Conservation (phyloP, 2,329 filamentous ascomycete genomes). For the Waltergamsia citrina region DNA sequence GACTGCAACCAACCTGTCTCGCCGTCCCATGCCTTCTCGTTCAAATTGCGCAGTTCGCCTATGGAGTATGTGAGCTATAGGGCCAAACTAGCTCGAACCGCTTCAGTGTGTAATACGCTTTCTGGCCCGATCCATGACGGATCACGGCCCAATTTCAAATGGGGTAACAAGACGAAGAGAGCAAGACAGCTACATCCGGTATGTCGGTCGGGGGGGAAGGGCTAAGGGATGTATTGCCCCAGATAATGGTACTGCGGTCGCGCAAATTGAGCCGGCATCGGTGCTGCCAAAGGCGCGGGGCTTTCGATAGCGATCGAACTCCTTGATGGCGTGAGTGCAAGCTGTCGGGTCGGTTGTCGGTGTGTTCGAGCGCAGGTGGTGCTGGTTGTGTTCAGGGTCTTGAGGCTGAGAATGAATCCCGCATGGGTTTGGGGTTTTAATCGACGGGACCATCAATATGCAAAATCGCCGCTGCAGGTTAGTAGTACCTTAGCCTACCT, state of each 20-base stretch:
- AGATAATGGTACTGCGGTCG: conserved; percentile 21
- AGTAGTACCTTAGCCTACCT: too few species aligned
- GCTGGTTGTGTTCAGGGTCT: too few species aligned
- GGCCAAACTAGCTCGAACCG: neutral
- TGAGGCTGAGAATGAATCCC: too few species aligned
- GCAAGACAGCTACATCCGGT: conserved; percentile 35
- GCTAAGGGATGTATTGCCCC: conserved; percentile 31
- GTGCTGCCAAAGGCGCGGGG: conserved; percentile 12
- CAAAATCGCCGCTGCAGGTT: too few species aligned
- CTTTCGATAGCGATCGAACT: neutral
- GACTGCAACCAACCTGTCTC: conserved; percentile 56
- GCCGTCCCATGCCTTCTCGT: conserved; percentile 80
- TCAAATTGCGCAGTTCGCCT: conserved; percentile 89
- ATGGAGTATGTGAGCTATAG: conserved; percentile 6
- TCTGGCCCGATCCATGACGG: conserved; percentile 54
- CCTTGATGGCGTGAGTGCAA: too few species aligned
- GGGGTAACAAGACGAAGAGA: conserved; percentile 16
- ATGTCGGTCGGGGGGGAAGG: conserved; percentile 23
- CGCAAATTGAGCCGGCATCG: conserved; percentile 27
- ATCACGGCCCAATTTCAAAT: conserved; percentile 19
- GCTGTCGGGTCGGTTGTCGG: neutral
- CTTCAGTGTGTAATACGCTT: conserved; percentile 36
- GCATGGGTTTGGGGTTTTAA: too few species aligned
- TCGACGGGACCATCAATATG: too few species aligned
- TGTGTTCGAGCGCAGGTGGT: too few species aligned